phyloP scores from a whole-genome alignment of 2,329 filamentous ascomycete genomes.

The Alternaria infectoria region DNA sequence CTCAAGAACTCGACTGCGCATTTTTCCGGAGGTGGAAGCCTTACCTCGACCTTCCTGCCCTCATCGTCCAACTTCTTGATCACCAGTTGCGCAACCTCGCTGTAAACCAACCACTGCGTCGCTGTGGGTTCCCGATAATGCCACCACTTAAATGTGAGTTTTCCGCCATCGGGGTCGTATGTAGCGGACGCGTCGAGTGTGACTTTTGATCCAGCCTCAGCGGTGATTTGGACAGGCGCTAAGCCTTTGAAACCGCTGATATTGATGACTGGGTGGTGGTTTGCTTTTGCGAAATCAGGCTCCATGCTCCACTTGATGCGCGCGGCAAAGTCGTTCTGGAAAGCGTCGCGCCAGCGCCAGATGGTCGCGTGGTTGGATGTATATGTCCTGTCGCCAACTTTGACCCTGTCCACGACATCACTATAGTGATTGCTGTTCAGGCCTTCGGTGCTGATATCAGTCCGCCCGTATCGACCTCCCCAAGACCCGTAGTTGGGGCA shows the following conservation, averaged over 20 bases:
- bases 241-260: conserved; percentile 52
- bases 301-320: conserved; percentile 56
- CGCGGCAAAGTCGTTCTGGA: conserved; percentile 59
- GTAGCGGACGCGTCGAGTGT: conserved; percentile 55
- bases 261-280: conserved; percentile 57
- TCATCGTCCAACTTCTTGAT: conserved; percentile 40
- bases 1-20: conserved; percentile 49
- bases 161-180: conserved; percentile 56
- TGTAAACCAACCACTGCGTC: conserved; percentile 52
- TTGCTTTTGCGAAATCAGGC: conserved; percentile 45
- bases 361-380: conserved; percentile 58
- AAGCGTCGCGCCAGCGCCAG: conserved; percentile 62
- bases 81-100: conserved; percentile 50
- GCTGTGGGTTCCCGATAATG: conserved; percentile 55
- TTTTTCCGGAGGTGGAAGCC: conserved; percentile 52
- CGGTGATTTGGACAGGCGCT: conserved; percentile 49
- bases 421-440: conserved; percentile 47
- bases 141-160: conserved; percentile 57
- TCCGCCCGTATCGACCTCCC: conserved; percentile 56
- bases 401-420: conserved; percentile 48
- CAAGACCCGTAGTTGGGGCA: conserved; percentile 57
- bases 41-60: conserved; percentile 44
- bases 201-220: conserved; percentile 50
- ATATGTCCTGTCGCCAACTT: conserved; percentile 42
- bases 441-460: conserved; percentile 43